These are phyloP conservation scores for Metschnikowia corniflorae DNA, from an alignment of 805 yeast species.

Conservation along the genomic window DNA sequence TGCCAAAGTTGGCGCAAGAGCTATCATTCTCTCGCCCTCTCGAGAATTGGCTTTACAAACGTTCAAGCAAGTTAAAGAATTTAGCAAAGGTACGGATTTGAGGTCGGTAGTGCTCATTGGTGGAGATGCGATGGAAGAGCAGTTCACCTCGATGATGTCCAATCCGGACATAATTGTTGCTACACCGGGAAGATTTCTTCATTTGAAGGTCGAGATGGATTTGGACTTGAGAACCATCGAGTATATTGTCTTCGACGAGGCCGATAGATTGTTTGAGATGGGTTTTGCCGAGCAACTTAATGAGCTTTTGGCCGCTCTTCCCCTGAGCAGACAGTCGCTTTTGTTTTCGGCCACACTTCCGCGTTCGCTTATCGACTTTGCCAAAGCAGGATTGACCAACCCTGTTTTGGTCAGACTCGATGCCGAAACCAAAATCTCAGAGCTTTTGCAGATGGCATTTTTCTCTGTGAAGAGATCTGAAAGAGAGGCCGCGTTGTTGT, in stretches of 20 bases:
- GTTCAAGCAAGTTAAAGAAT: slow-evolving; percentile 81
- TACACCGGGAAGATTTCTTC: slow-evolving; percentile 96
- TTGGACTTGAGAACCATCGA: slow-evolving; percentile 79
- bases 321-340: slow-evolving; percentile 79
- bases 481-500: slow-evolving; percentile 81
- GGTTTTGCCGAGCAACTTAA: slow-evolving; percentile 93
- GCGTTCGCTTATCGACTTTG: slow-evolving; percentile 87
- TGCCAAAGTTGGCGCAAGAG: slow-evolving; percentile 85
- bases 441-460: slow-evolving; percentile 86
- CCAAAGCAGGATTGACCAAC: slow-evolving; percentile 90
- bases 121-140: slow-evolving; percentile 98
- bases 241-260: slow-evolving; percentile 94
- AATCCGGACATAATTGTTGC: slow-evolving; percentile 95
- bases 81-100: slow-evolving; percentile 77
- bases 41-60: slow-evolving; percentile 97
- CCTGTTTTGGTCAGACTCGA: slow-evolving; percentile 92
- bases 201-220: slow-evolving; percentile 92
- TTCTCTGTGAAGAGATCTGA: slow-evolving; percentile 77
- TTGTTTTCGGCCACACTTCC: slow-evolving; percentile 96
- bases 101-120: slow-evolving; percentile 83
- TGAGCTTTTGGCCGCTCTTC: slow-evolving; percentile 80
- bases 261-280: slow-evolving; percentile 94
- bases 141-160: slow-evolving; percentile 85
- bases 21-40: slow-evolving; percentile 86
- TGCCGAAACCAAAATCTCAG: slow-evolving; percentile 87